phyloP scores from a whole-genome alignment of 441 rosid species.

The Manihot esculenta region DNA sequence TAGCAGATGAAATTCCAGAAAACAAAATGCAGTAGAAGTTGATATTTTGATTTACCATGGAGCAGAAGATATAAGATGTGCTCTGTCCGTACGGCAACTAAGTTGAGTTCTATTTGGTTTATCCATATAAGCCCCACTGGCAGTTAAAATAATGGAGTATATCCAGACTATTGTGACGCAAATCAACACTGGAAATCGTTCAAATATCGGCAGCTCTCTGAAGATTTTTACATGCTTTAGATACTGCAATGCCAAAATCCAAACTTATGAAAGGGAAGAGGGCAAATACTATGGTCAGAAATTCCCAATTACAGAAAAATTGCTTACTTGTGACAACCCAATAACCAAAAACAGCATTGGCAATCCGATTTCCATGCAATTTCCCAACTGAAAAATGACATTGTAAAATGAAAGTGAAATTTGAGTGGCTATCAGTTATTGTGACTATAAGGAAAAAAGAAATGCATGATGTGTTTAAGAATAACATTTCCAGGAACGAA shows the following conservation, averaged over 20 bases:
- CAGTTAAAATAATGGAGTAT: conserved; percentile 86
- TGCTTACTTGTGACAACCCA: conserved; percentile 78
- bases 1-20: conserved; percentile 2
- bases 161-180: conserved; percentile 76
- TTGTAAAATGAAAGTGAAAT: neutral
- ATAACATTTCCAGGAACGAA: neutral
- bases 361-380: conserved; percentile 86
- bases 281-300: conserved; percentile 7
- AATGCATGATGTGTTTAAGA: too few relatives aligned
- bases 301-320: neutral
- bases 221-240: conserved; percentile 75
- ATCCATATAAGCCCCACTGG: conserved; percentile 90
- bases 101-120: conserved; percentile 63
- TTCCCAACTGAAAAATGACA: conserved; percentile 60
- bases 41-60: conserved; percentile 65
- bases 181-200: conserved; percentile 86
- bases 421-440: neutral
- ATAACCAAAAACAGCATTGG: conserved; percentile 88
- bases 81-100: conserved; percentile 92
- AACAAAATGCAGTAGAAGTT: neutral
- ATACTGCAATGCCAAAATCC: conserved; percentile 57
- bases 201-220: conserved; percentile 71
- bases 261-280: conserved; percentile 16
- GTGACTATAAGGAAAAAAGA: neutral
- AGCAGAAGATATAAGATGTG: conserved; percentile 91